Evolutionary conservation across 768 basidiomycete genomes (phyloP).

Genomic region (Boletus eberwhitei): DNA sequence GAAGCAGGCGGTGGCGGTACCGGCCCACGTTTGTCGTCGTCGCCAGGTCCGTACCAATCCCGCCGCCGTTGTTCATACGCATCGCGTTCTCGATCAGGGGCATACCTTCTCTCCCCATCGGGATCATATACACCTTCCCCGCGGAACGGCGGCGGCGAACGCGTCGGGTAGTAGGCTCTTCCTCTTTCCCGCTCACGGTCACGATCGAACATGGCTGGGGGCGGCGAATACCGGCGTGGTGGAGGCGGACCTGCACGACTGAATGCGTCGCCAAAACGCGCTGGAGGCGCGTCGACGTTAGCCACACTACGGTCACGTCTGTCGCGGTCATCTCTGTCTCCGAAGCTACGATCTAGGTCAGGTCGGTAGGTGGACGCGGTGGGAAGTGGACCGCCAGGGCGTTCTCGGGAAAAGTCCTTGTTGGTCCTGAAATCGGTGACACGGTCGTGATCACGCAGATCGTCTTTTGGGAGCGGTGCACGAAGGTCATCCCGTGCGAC

Average conservation of each 20-base stretch:
- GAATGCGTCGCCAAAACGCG: constrained; percentile 37
- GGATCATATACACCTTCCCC: constrained; percentile 30
- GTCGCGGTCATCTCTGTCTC: constrained; percentile 32
- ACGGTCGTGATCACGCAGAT: constrained; percentile 29
- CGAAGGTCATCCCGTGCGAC: constrained; percentile 35
- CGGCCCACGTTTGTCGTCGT: constrained; percentile 39
- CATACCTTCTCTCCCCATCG: constrained; percentile 34
- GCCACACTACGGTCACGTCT: constrained; percentile 38
- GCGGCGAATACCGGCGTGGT: constrained; percentile 17
- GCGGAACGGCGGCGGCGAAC: constrained; percentile 29
- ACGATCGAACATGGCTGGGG: constrained; percentile 36
- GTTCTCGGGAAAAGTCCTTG: constrained; percentile 37
- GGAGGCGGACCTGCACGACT: constrained; percentile 13
- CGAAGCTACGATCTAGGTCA: constrained; percentile 35
- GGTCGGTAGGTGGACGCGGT: constrained; percentile 35
- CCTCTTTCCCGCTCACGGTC: constrained; percentile 26
- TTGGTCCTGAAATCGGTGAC: constrained; percentile 21
- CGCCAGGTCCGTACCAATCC: constrained; percentile 33
- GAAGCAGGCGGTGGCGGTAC: constrained; percentile 4
- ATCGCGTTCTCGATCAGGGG: constrained; percentile 31
- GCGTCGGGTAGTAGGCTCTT: constrained; percentile 30
- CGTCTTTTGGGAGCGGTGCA: constrained; percentile 28
- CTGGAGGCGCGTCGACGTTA: constrained; percentile 32
- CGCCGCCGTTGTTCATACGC: constrained; percentile 29
- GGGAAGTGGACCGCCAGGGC: constrained; percentile 18